Conservation (phyloP, 1,139 yeast species). For the Kodamaea plutei region DNA sequence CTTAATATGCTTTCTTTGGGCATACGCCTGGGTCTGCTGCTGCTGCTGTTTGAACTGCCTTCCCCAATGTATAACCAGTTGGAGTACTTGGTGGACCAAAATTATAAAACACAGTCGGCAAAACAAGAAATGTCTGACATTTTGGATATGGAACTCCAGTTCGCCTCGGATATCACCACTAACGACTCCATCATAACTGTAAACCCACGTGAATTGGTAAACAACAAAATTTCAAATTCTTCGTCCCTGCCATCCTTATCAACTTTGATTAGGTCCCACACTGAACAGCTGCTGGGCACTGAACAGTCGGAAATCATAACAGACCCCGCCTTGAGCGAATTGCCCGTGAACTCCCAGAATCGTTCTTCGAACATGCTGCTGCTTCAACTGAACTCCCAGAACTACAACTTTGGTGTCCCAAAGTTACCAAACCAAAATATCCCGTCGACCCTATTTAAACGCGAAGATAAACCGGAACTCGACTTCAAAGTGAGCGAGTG, state of each 20-base stretch:
- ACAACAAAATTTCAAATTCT: slow-evolving; percentile 4
- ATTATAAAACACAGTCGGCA: neutral
- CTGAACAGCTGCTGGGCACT: no score
- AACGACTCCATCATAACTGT: slow-evolving; percentile 13
- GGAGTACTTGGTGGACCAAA: slow-evolving; percentile 1
- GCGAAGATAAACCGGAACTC: slow-evolving; percentile 13
- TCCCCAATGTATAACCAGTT: no score
- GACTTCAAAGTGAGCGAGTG: slow-evolving; percentile 41
- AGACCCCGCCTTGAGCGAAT: no score
- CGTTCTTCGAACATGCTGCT: no score
- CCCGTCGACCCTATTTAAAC: slow-evolving; percentile 2
- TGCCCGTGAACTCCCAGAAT: no score
- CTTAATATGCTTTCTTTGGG: slow-evolving; percentile 12
- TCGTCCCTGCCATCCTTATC: slow-evolving; percentile 17
- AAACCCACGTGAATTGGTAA: slow-evolving; percentile 20
- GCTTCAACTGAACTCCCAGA: neutral
- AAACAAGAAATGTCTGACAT: slow-evolving; percentile 2
- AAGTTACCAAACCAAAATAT: slow-evolving; percentile 11
- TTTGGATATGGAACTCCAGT: slow-evolving; percentile 5
- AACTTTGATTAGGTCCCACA: slow-evolving; percentile 8
- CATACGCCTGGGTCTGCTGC: slow-evolving; percentile 7
- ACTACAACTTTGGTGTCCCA: slow-evolving; percentile 3
- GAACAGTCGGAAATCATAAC: no score
- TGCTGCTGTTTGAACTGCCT: slow-evolving; percentile 6
- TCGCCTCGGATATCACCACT: neutral